Evolutionary conservation across 495 filamentous ascomycete genomes (phyloP).

Genomic region (Lepidopterella palustris): DNA sequence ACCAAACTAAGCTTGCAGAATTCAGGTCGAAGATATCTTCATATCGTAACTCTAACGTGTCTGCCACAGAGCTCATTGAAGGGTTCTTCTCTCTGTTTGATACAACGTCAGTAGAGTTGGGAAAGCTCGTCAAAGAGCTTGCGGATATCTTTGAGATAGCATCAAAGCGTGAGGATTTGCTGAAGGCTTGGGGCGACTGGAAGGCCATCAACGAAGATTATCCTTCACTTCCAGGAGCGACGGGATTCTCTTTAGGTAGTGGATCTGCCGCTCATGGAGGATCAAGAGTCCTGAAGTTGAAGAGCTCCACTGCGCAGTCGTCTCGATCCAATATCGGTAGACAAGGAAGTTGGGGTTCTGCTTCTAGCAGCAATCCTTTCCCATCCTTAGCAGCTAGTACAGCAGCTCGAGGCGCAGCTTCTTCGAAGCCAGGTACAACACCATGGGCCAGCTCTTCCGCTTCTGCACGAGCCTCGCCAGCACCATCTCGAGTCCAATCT

Average conservation of each 20-base stretch:
- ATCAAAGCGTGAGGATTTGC: conserved; percentile 60
- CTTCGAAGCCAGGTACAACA: conserved; percentile 42
- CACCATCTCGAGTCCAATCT: conserved; percentile 28
- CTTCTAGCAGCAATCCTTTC: conserved; percentile 24
- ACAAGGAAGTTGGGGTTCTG: conserved; percentile 46
- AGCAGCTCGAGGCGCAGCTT: conserved; percentile 31
- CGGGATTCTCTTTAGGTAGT: conserved; percentile 42
- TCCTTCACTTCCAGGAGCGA: conserved; percentile 72
- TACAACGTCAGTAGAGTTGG: conserved; percentile 66
- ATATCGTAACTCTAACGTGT: conserved; percentile 59
- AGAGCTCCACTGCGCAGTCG: conserved; percentile 70
- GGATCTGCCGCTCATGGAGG: conserved; percentile 48
- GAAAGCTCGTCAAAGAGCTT: conserved; percentile 85
- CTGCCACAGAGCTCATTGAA: conserved; percentile 71
- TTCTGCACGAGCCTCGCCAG: conserved; percentile 20
- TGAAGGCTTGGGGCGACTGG: conserved; percentile 88
- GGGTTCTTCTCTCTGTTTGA: conserved; percentile 79
- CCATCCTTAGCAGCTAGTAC: conserved; percentile 34
- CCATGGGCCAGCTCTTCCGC: conserved; percentile 45
- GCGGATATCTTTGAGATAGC: conserved; percentile 88
- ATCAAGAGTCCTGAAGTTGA: conserved; percentile 62
- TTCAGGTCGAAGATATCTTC: conserved; percentile 75
- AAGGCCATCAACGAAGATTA: conserved; percentile 95
- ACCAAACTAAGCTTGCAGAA: conserved; percentile 59
- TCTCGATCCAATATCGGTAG: conserved; percentile 53